Evolutionary conservation across 768 basidiomycete species (phyloP).

Genomic region (Thelephora aurantiotincta): DNA sequence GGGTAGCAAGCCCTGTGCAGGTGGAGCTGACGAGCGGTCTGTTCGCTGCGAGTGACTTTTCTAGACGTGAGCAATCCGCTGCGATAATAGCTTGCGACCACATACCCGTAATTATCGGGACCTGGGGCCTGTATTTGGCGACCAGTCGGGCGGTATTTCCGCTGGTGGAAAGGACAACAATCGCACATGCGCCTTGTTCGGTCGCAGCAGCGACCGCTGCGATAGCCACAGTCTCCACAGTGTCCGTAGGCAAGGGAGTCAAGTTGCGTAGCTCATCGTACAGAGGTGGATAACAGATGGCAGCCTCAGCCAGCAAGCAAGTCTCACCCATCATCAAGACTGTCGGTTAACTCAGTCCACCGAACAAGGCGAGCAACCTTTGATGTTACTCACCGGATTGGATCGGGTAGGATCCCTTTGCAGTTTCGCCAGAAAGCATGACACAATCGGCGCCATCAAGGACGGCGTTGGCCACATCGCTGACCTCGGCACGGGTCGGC

Average conservation of each 20-base stretch:
- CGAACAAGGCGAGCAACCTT: neutral
- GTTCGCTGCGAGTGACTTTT: constrained; percentile 87
- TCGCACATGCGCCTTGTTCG: constrained; percentile 91
- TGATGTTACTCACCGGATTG: constrained; percentile 57
- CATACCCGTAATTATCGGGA: constrained; percentile 90
- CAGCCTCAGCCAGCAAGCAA: constrained; percentile 88
- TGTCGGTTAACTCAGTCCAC: constrained; percentile 13
- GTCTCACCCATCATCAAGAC: constrained; percentile 99
- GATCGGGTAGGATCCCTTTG: constrained; percentile 93
- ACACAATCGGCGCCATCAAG: constrained; percentile 98
- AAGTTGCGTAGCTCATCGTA: constrained; percentile 78
- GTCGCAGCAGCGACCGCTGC: constrained; percentile 91
- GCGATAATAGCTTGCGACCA: neutral
- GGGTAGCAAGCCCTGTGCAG: constrained; percentile 95
- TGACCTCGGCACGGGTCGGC: constrained; percentile 97
- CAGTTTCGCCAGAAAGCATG: constrained; percentile 99
- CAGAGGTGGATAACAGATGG: constrained; percentile 89
- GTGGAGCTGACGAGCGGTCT: constrained; percentile 93
- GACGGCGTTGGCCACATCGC: constrained; percentile 98
- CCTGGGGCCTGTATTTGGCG: constrained; percentile 89
- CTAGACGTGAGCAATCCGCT: neutral
- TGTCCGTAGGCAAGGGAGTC: constrained; percentile 81
- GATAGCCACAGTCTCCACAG: constrained; percentile 90
- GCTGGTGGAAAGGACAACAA: constrained; percentile 91
- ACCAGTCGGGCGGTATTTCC: constrained; percentile 92